These are phyloP conservation scores for Russula griseocarnosa DNA, from an alignment of 768 basidiomycete genomes.

Conservation along the genomic window DNA sequence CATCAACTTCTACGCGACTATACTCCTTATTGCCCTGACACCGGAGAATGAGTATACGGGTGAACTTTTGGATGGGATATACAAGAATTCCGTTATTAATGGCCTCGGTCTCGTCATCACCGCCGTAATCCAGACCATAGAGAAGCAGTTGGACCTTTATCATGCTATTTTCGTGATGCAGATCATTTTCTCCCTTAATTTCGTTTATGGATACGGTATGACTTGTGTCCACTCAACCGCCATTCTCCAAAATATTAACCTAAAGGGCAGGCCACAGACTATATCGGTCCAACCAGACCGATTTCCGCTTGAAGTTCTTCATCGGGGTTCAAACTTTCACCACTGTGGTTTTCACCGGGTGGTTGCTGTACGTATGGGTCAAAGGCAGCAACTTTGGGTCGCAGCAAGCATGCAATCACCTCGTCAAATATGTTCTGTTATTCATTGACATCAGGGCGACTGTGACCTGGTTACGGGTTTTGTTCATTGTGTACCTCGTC, in stretches of 20 bases:
- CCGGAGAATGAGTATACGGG: not conserved
- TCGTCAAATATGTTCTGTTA: slow-evolving; percentile 12
- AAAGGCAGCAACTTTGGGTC: slow-evolving; percentile 6
- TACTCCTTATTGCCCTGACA: slow-evolving; percentile 1
- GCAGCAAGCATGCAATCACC: slow-evolving; percentile 11
- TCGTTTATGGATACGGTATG: slow-evolving; percentile 12
- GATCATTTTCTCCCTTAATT: slow-evolving; percentile 5
- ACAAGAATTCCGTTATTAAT: slow-evolving; percentile 10
- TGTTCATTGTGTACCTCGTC: not conserved
- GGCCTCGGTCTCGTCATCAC: slow-evolving; percentile 17
- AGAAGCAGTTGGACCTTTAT: slow-evolving; percentile 15
- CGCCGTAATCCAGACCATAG: slow-evolving; percentile 9
- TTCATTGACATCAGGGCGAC: not conserved
- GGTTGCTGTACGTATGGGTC: not conserved
- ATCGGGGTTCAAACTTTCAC: not conserved
- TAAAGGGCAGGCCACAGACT: slow-evolving; percentile 1
- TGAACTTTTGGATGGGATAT: slow-evolving; percentile 11
- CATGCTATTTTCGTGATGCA: slow-evolving; percentile 22
- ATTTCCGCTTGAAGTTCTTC: slow-evolving; percentile 4
- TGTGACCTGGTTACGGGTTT: not conserved
- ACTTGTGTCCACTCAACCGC: not conserved
- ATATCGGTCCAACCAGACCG: not conserved
- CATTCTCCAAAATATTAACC: not conserved
- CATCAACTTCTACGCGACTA: slow-evolving; percentile 18
- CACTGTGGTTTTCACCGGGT: not conserved